A percentile compares a stretch with the other conserved stretches of the same genome.
phyloP scores from a whole-genome alignment of 306 rosid species.

The Astragalus glycyphyllos region DNA sequence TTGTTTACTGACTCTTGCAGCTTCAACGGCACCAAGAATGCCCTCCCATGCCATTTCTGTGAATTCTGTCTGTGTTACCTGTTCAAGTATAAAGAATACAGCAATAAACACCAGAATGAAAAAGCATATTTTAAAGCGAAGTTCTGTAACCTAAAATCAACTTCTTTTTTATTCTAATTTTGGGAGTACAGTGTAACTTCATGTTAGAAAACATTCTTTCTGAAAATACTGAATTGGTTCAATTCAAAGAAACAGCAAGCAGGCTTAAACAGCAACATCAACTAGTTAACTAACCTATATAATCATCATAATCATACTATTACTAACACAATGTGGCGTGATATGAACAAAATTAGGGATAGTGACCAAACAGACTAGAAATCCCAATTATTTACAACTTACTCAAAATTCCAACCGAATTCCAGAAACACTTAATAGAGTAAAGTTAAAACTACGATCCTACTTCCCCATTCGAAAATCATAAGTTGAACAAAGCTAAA shows the following conservation, averaged over 20 bases:
- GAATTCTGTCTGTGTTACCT: constrained; percentile 77
- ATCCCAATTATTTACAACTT: not conserved
- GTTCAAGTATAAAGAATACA: constrained; percentile 33
- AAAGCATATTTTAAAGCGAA: not conserved
- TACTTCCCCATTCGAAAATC: not conserved
- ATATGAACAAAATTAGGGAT: not conserved
- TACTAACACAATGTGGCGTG: not conserved
- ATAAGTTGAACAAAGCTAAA: not conserved
- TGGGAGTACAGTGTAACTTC: too few relatives aligned
- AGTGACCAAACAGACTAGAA: not conserved
- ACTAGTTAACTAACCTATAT: not conserved
- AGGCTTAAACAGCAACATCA: not conserved
- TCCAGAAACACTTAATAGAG: not conserved
- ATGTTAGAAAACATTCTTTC: too few relatives aligned
- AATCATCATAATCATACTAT: too few relatives aligned
- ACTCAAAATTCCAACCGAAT: not conserved
- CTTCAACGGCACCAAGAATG: constrained; percentile 76
- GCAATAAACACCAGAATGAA: not conserved
- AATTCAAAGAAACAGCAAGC: too few relatives aligned
- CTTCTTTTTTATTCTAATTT: too few relatives aligned
- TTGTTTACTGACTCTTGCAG: constrained; percentile 78
- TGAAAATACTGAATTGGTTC: too few relatives aligned
- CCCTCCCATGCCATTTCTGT: constrained; percentile 99
- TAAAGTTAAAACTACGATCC: not conserved
- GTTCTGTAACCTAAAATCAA: not conserved